Evolutionary conservation across 495 filamentous ascomycete genomes (phyloP).

Genomic region (Tuber melanosporum): DNA sequence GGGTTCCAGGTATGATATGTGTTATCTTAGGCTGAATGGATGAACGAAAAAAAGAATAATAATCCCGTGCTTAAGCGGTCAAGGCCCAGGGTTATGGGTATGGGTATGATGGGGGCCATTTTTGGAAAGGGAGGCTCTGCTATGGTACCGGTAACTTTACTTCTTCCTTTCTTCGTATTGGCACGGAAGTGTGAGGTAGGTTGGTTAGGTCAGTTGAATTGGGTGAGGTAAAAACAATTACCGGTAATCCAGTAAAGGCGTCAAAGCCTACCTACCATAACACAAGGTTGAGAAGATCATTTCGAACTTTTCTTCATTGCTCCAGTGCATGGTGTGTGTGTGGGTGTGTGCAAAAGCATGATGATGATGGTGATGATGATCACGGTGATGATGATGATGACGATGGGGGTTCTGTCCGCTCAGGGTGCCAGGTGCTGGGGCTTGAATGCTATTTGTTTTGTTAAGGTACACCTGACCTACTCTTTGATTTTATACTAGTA

Average conservation of each 20-base stretch:
- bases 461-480: slow-evolving; percentile 1
- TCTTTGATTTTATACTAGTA: neutral
- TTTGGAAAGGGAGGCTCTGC: neutral
- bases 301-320: neutral
- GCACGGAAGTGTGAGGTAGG: neutral
- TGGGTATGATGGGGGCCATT: neutral
- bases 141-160: too few relatives aligned
- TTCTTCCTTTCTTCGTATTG: neutral
- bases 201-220: neutral
- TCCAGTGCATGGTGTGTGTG: neutral
- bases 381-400: neutral
- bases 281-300: neutral
- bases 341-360: neutral
- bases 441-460: neutral
- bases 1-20: neutral
- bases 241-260: neutral
- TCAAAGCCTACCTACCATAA: neutral
- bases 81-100: neutral
- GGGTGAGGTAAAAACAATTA: neutral
- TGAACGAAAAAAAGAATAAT: neutral
- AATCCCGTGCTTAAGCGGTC: neutral
- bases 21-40: neutral
- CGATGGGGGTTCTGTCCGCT: neutral
- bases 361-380: neutral
- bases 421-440: neutral